These are phyloP conservation scores for Vitis hybrid DNA, from an alignment of 177 flowering plant species.

Conservation along the genomic window DNA sequence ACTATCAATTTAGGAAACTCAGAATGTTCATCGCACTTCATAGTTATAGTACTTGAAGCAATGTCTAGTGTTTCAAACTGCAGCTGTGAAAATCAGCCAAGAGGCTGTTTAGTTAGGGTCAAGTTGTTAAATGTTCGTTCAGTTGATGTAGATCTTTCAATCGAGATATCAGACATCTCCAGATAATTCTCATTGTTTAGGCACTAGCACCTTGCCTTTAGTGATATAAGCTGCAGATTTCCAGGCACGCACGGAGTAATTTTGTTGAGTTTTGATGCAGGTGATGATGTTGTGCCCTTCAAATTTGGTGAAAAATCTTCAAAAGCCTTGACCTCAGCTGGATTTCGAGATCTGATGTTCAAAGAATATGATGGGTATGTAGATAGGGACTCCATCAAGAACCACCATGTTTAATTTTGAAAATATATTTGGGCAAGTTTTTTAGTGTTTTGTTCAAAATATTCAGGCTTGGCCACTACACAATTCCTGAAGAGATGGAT, in stretches of 20 bases:
- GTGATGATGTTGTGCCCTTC: slow-evolving; percentile 57
- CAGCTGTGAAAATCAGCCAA: too few relatives aligned
- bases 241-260: background rate
- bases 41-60: too few relatives aligned
- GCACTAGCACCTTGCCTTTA: background rate
- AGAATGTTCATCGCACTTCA: too few relatives aligned
- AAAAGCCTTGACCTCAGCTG: slow-evolving; percentile 31
- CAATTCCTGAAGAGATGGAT: slow-evolving; percentile 59
- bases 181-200: too few relatives aligned
- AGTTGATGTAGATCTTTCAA: too few relatives aligned
- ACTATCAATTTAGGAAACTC: too few relatives aligned
- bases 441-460: slow-evolving; percentile 1
- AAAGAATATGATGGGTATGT: slow-evolving; percentile 50
- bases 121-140: too few relatives aligned
- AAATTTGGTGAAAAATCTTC: slow-evolving; percentile 62
- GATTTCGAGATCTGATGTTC: slow-evolving; percentile 47
- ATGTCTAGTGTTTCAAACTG: too few relatives aligned
- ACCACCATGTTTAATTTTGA: background rate
- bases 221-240: background rate
- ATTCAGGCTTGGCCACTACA: slow-evolving; percentile 67
- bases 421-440: background rate
- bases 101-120: too few relatives aligned
- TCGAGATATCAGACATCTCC: too few relatives aligned
- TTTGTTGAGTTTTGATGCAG: slow-evolving; percentile 26
- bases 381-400: background rate